Evolutionary conservation across 805 yeast genomes (phyloP).

Genomic region (Candida multigemmis): DNA sequence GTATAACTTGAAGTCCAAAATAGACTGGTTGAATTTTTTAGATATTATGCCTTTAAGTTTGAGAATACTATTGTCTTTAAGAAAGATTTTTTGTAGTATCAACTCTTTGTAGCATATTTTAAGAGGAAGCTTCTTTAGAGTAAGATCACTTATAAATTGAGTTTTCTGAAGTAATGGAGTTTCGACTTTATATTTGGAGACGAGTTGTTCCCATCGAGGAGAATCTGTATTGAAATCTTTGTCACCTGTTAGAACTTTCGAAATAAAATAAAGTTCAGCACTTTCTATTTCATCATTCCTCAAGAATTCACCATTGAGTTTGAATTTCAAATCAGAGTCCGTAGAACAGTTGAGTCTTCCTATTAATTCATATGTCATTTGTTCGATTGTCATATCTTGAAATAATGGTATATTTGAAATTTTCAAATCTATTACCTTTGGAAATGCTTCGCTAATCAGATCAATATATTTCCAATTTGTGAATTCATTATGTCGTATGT

Average conservation of each 20-base stretch:
- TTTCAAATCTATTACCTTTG: conserved; percentile 36
- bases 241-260: conserved; percentile 31
- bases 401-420: conserved; percentile 48
- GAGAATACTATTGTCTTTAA: conserved; percentile 17
- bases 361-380: conserved; percentile 27
- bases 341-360: conserved; percentile 32
- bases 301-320: conserved; percentile 53
- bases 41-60: conserved; percentile 25
- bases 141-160: conserved; percentile 2
- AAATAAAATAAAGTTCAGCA: conserved; percentile 61
- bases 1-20: conserved; percentile 14
- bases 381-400: conserved; percentile 15
- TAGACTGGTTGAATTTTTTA: conserved; percentile 6
- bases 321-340: conserved; percentile 3
- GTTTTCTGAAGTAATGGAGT: background rate
- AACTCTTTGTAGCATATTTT: conserved; percentile 2
- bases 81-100: conserved; percentile 9
- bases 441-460: conserved; percentile 14
- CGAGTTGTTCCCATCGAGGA: conserved; percentile 36
- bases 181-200: conserved; percentile 21
- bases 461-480: conserved; percentile 42
- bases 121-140: conserved; percentile 5
- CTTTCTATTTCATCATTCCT: conserved; percentile 40
- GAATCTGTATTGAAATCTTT: conserved; percentile 8
- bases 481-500: conserved; percentile 45